Evolutionary conservation across 805 yeast species (phyloP).

Genomic region (Cyberlindnera mrakii): DNA sequence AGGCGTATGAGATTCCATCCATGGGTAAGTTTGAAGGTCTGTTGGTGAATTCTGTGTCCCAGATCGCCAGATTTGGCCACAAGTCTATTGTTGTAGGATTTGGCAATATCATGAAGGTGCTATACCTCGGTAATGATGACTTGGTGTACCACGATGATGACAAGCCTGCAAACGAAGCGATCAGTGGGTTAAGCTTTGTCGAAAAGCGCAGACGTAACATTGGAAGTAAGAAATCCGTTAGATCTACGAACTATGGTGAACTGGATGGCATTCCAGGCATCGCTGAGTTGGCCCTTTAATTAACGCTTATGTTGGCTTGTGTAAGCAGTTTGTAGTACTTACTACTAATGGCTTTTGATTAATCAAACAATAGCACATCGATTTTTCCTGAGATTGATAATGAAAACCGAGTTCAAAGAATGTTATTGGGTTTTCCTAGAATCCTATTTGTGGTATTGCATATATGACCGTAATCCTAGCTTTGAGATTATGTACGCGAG

Average conservation of each 20-base stretch:
- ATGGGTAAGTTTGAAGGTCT: slow-evolving; percentile 36
- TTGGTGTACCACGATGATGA: slow-evolving; percentile 54
- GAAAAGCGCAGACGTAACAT: slow-evolving; percentile 40
- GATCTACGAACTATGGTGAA: slow-evolving; percentile 19
- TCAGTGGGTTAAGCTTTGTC: slow-evolving; percentile 45
- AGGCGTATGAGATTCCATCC: slow-evolving; percentile 52
- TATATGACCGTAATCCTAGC: too few species aligned
- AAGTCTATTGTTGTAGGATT: slow-evolving; percentile 71
- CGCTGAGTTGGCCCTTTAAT: slow-evolving; percentile 15
- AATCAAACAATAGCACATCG: too few species aligned
- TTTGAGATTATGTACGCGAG: too few species aligned
- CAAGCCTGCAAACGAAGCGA: slow-evolving; percentile 32
- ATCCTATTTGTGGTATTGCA: too few species aligned
- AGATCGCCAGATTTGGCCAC: slow-evolving; percentile 66
- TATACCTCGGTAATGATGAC: slow-evolving; percentile 73
- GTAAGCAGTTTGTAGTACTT: too few species aligned
- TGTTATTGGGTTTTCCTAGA: too few species aligned
- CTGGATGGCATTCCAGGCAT: slow-evolving; percentile 18
- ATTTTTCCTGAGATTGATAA: too few species aligned
- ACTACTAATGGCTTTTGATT: too few species aligned
- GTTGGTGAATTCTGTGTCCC: slow-evolving; percentile 50
- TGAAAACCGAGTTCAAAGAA: too few species aligned
- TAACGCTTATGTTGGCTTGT: too few species aligned
- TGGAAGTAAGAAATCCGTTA: slow-evolving; percentile 9
- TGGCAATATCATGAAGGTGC: slow-evolving; percentile 65